phyloP scores from a whole-genome alignment of 2,329 filamentous ascomycete genomes.

The Pyrenophora teres region DNA sequence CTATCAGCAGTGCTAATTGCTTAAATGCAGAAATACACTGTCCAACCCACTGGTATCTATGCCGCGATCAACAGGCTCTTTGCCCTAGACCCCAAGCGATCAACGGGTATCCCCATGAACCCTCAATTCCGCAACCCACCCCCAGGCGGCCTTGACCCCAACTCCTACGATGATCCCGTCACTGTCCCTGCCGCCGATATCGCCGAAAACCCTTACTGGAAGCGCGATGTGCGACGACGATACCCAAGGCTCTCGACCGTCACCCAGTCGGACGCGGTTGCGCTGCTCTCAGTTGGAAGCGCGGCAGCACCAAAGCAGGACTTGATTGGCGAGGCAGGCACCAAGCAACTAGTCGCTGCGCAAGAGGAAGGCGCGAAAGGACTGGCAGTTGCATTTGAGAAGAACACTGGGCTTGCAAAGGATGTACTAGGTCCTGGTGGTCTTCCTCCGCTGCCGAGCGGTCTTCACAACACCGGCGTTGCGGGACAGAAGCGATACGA shows the following conservation, averaged over 20 bases:
- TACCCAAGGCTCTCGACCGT: slow-evolving; percentile 83
- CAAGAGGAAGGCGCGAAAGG: slow-evolving; percentile 74
- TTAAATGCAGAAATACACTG: slow-evolving; percentile 81
- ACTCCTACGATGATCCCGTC: slow-evolving; percentile 78
- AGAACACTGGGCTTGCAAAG: slow-evolving; percentile 59
- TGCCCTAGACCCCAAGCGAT: slow-evolving; percentile 84
- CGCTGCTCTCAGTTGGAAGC: slow-evolving; percentile 83
- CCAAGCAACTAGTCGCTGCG: slow-evolving; percentile 74
- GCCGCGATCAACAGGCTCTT: slow-evolving; percentile 77
- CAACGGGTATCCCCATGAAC: slow-evolving; percentile 90
- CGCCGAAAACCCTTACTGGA: slow-evolving; percentile 94
- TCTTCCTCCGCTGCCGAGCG: slow-evolving; percentile 82
- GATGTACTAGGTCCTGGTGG: slow-evolving; percentile 74
- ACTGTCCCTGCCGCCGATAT: slow-evolving; percentile 84
- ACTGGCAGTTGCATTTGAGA: slow-evolving; percentile 74
- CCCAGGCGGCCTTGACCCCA: slow-evolving; percentile 73
- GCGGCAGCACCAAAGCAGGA: slow-evolving; percentile 80
- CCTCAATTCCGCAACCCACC: slow-evolving; percentile 87
- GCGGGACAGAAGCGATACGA: slow-evolving; percentile 73
- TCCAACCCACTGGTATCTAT: slow-evolving; percentile 89
- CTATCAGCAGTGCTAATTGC: slow-evolving; percentile 17
- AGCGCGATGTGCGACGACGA: slow-evolving; percentile 81
- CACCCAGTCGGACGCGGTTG: slow-evolving; percentile 82
- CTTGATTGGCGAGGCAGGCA: slow-evolving; percentile 73
- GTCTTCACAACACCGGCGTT: slow-evolving; percentile 59